Base-by-base conservation (phyloP, 139 green algal species). In the Zygnema cylindricum region DNA sequence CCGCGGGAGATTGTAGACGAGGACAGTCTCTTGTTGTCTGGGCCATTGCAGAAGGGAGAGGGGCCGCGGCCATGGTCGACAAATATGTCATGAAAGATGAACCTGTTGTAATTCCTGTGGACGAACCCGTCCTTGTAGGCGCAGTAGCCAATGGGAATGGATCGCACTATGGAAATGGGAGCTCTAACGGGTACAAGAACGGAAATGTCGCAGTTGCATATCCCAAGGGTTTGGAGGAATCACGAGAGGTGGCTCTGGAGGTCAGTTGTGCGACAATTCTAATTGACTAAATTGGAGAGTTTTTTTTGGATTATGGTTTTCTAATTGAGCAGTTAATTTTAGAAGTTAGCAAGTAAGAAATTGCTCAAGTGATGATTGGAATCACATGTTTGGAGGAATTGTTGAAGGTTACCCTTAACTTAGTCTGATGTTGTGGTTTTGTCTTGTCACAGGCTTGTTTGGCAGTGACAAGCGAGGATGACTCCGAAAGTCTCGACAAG, bases 1-100 rank as follows among this genome's bases (percentile, higher is more conserved):
- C 97, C 32, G 97, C 97, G 0, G 97, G 97, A 0, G 97, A 99
- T 92, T 99, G 97, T 94, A 91, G 97, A 3, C 92, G 97, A 54
- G 97, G 97, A 0, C 82, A 89, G 76, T 88, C 81, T 40, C 81
- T 94, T 39, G 90, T 93, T 22, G 92, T 98, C 81, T 99, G 96
- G 96, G 96, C 96, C 35, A 98, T 99, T 55, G 90, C 95, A 0
- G 96, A 99, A 93, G 96, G 96, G 0, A 93, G 96, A 7, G 93
- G 96, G 35, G 94, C 95, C 16, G 96, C 96, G 16, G 94, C 90
- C 0, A 85, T 93, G 0, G 92, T 97, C 0, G 94, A 98, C 91
- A 84, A 87, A 75, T 98, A 89, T 82, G 89, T 97, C n/a, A 88
- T 88, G 83, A 84, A 84, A 0, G n/a, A 82, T 30, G 83, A 88